Evolutionary conservation across 495 filamentous ascomycete genomes (phyloP).

Genomic region (Tirmania nivea): DNA sequence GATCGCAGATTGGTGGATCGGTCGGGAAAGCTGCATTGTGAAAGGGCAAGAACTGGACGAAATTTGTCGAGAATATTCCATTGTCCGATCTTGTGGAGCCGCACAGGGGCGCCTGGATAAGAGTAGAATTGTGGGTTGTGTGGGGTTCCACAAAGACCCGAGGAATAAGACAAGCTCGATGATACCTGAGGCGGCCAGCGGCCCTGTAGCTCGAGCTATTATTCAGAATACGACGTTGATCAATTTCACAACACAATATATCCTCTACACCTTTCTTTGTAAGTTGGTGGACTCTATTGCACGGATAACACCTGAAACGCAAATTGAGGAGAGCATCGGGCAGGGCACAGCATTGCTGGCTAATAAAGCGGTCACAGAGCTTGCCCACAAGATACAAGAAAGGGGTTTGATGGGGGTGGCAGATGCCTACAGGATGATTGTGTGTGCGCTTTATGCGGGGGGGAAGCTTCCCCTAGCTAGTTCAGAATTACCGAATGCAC

Average conservation of each 20-base stretch:
- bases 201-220: neutral
- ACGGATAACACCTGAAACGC: neutral
- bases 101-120: neutral
- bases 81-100: neutral
- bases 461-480: neutral
- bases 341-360: neutral
- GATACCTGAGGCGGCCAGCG: neutral
- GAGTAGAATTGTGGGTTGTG: neutral
- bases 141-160: neutral
- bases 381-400: neutral
- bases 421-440: neutral
- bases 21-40: too few relatives aligned
- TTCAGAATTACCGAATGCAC: too few relatives aligned
- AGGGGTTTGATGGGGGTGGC: neutral
- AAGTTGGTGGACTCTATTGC: neutral
- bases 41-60: too few relatives aligned
- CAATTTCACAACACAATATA: neutral
- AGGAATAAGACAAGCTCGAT: neutral
- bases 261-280: neutral
- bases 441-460: neutral
- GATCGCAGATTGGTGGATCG: too few relatives aligned
- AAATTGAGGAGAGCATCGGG: neutral
- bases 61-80: too few relatives aligned
- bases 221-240: neutral
- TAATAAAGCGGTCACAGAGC: neutral